Base-by-base conservation (phyloP, 208 protist species). In the Borovskyia barvae region DNA sequence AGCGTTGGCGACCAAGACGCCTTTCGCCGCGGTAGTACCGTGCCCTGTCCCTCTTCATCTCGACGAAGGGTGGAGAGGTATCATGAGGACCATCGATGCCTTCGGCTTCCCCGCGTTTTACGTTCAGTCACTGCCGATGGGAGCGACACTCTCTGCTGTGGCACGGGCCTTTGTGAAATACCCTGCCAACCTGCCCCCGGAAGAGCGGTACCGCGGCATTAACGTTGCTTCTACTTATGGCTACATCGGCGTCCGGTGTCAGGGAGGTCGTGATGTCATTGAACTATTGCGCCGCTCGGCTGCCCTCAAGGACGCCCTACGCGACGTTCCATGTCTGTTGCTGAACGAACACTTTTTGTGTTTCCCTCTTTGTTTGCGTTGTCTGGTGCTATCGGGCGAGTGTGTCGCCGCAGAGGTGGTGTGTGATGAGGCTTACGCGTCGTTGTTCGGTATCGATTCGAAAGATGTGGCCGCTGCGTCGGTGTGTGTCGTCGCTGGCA, bases 361-460 rank as follows among this genome's bases (percentile, higher is more conserved):
- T 29, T 66, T 49, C 14, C 36, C 69, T 19, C 26, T 87, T 33
- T 82, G 77, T 39, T 12, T 80, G 37, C 76, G 75, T n/a, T 70
- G 45, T 20, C 66, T 80, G 15, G 67, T 82, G 8, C 70, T 87
- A 19, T 65, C 59, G 15, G 83, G 76, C 9, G 22, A 54, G 20
- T 90, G 79, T 55, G 75, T 79, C n/a, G 84, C 72, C 4, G 84
- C 71, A 8, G 80, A 91, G 53, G 75, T 81, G 37, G 80, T 64
- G 2, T 85, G 76, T 41, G 65, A 75, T 46, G 63, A 71, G 25
- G 56, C 63, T 22, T 66, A 62, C 36, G 68, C 78, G 9, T 55
- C 62, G 8, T 51, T 76, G 33, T 67, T 87, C 24, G 65, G 70
- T 22, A 59, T 83, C 9, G 30, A 60, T 4, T 35, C 58, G 15